These are phyloP conservation scores for Spathaspora sp. DNA, from an alignment of 805 yeast species.

Conservation along the genomic window DNA sequence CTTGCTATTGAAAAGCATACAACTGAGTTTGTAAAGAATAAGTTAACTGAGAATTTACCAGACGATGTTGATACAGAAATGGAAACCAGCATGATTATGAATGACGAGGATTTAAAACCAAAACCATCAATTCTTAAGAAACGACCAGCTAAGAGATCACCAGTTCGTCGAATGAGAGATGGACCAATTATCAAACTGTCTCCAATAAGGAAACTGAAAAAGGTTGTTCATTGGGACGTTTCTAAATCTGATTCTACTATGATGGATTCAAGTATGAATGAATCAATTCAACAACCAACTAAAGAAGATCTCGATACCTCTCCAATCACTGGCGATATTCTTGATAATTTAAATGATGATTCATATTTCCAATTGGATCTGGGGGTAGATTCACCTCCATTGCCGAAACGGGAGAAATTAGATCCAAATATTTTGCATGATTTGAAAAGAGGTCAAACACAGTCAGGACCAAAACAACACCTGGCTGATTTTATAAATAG, in stretches of 20 bases:
- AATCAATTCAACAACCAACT: background rate
- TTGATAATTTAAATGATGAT: constrained; percentile 23
- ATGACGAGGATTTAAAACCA: constrained; percentile 1
- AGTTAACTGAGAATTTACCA: constrained; percentile 12
- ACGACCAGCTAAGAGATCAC: background rate
- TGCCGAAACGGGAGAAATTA: background rate
- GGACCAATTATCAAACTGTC: constrained; percentile 11
- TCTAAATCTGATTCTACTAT: background rate
- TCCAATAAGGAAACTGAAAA: constrained; percentile 1
- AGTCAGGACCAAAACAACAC: background rate
- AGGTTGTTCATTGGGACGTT: constrained; percentile 3
- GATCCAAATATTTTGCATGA: background rate
- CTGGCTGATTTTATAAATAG: background rate
- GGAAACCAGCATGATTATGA: constrained; percentile 1
- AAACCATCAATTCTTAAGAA: background rate
- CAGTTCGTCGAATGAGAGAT: background rate
- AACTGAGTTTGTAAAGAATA: constrained; percentile 23
- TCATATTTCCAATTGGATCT: constrained; percentile 27
- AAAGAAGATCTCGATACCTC: background rate
- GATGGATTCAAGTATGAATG: constrained; percentile 8
- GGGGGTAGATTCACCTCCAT: constrained; percentile 24
- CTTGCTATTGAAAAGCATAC: constrained; percentile 26
- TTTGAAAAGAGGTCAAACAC: background rate
- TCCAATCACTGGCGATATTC: constrained; percentile 12
- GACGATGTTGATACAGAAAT: background rate